Evolutionary conservation across 2,329 filamentous ascomycete genomes (phyloP).

Genomic region (Diaporthe citriasiana): DNA sequence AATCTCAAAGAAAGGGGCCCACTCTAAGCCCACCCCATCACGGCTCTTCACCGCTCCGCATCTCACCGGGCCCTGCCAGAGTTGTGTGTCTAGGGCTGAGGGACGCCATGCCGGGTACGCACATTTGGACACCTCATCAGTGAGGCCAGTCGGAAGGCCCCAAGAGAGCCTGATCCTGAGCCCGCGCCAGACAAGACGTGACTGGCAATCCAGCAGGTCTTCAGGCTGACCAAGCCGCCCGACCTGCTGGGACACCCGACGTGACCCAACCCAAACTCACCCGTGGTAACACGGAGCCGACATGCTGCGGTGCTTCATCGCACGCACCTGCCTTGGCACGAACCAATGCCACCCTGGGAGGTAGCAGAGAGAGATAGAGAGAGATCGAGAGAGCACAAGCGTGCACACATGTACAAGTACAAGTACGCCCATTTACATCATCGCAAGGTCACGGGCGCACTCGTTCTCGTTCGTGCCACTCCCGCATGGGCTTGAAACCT

Average conservation of each 20-base stretch:
- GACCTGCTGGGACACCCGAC: conserved; percentile 10
- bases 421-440: neutral
- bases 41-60: conserved; percentile 9
- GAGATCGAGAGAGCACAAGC: neutral
- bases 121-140: conserved; percentile 10
- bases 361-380: neutral
- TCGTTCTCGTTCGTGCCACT: neutral
- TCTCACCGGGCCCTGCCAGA: neutral
- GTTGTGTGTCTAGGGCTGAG: conserved; percentile 12
- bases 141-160: neutral
- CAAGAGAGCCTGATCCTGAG: neutral
- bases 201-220: neutral
- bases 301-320: conserved; percentile 5
- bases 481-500: neutral
- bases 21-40: too few relatives aligned
- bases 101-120: neutral
- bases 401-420: neutral
- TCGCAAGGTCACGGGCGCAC: neutral
- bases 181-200: neutral
- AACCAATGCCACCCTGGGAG: neutral
- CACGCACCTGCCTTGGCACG: neutral
- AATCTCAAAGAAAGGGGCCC: neutral
- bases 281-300: neutral
- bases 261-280: neutral
- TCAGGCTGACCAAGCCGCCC: neutral